Base-by-base conservation (phyloP, 495 filamentous ascomycete species). In the Tetracladium setigerum region DNA sequence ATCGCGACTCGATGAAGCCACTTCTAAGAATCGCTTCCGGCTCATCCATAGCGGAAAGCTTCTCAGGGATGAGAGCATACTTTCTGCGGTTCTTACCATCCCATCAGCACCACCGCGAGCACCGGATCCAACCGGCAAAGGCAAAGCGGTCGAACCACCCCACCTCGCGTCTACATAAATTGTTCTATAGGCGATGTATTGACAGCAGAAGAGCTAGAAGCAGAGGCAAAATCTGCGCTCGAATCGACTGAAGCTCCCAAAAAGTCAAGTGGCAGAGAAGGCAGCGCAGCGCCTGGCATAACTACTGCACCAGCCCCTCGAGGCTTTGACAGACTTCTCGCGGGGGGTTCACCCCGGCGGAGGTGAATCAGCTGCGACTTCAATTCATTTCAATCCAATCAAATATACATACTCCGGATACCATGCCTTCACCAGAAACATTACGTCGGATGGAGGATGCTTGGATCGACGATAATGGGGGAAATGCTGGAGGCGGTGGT, bases 41-140 rank as follows among this genome's bases (percentile, higher is more conserved):
- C 81, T 97, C 47, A 95, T 96, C 62, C 81, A 95, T 66, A 69
- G 80, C 45, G 92, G 91, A 49, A 87, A 86, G 52, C 83, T 91
- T 56, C 78, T 96, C 33, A 74, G 80, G 57, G 87, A 94, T 58
- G 64, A 71, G 39, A 66, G 72, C n/a, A 67, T 81, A 4, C 71
- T 95, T 5, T 70, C 76, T 15, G 52, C 69, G 16, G 84, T 83
- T 10, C 70, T 95, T 11, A 77, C 79, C 39, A 62, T 84, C 16
- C 77, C 74, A 1, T 70, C 73, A 1, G 72, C 76, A 0, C 76
- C 79, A 0, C 68, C 73, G 0, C 62, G 58, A 24, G 30, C 40
- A 8, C 50, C 46, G 2, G 50, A 60, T 39, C 52, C 53, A 41
- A 76, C 72, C 53, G 69, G 61, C 46, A 83, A 77, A 57, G 78